Evolutionary conservation across 208 protist species (phyloP), one percentile per base, ranked within the genome.

Genomic region (Acanthamoeba triangularis): DNA sequence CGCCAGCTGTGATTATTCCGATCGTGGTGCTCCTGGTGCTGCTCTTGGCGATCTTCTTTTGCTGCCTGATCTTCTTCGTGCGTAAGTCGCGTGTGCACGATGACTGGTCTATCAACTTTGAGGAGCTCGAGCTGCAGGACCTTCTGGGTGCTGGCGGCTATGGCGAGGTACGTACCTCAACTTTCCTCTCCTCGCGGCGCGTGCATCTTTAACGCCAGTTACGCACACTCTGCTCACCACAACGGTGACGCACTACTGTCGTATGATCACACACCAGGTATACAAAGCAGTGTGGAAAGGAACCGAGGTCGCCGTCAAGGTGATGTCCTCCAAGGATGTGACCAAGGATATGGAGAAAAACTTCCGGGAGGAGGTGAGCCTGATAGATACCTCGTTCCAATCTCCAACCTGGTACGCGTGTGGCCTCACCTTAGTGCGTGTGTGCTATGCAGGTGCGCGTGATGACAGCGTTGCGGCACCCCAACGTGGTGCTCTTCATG

Each of bases 401-500:
- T 35, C 25, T n/a, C 25, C 33, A n/a, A n/a, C 25, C 65, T 37
- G 11, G 11, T 18, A 18, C 11, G n/a, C n/a, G n/a, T 74, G 18
- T 37, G 13, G 25, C 28, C 33, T 74, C 65, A n/a, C 65, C 65
- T n/a, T n/a, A n/a, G n/a, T 8, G 20, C 13, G 28, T 8, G 25
- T n/a, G 20, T 67, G 20, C 6, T 30, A n/a, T 30, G 2, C 3
- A 47, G 16, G 37, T 97, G 20, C 67, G 52, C 16, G 95, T 97
- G 44, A 94, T 97, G 69, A 96, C 69, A 0, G 37, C 96, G 20
- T 44, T 97, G 47, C 44, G 90, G 23, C 96, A 97, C 33, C 96
- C 96, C 52, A 97, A 97, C 56, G 72, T 97, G 6, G 91, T 96
- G 6, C 95, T 97, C 14, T 97, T 97, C 56, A 97, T 92, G 85